phyloP scores from a whole-genome alignment of 208 protist species.

The Trypanosoma vivax region DNA sequence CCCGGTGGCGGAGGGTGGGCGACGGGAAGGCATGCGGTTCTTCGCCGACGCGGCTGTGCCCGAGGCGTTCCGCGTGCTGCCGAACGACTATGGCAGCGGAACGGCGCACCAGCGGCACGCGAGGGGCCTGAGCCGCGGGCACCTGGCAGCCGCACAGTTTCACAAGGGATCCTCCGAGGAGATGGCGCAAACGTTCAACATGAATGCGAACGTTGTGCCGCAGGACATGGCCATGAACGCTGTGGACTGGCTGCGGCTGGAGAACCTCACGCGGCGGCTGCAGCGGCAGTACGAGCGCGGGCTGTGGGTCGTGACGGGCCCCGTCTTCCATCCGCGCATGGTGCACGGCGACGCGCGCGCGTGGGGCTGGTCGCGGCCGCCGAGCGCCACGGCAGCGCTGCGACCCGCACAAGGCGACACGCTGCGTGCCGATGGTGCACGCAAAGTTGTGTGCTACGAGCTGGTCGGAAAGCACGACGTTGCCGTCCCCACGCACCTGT shows the following conservation, averaged over 20 bases:
- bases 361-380: constrained; percentile 5
- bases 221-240: constrained; percentile 84
- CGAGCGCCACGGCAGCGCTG: background rate
- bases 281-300: constrained; percentile 19
- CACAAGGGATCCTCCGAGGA: constrained; percentile 61
- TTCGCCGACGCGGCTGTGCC: constrained; percentile 62
- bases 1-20: constrained; percentile 16
- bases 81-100: constrained; percentile 38
- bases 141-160: constrained; percentile 78
- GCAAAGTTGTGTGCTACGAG: constrained; percentile 49
- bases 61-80: constrained; percentile 46
- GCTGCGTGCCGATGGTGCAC: background rate
- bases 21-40: constrained; percentile 47
- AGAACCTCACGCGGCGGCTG: constrained; percentile 53
- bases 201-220: constrained; percentile 83
- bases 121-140: constrained; percentile 62
- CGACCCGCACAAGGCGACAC: background rate
- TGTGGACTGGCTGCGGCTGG: constrained; percentile 74
- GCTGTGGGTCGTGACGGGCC: constrained; percentile 42
- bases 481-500: constrained; percentile 81
- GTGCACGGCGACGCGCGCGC: constrained; percentile 33
- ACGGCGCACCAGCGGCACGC: background rate
- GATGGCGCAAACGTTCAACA: constrained; percentile 78
- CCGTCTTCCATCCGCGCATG: constrained; percentile 48
- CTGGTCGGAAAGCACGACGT: constrained; percentile 49